These are phyloP conservation scores for Millerozyma acaciae DNA, from an alignment of 805 yeast genomes.

Conservation along the genomic window DNA sequence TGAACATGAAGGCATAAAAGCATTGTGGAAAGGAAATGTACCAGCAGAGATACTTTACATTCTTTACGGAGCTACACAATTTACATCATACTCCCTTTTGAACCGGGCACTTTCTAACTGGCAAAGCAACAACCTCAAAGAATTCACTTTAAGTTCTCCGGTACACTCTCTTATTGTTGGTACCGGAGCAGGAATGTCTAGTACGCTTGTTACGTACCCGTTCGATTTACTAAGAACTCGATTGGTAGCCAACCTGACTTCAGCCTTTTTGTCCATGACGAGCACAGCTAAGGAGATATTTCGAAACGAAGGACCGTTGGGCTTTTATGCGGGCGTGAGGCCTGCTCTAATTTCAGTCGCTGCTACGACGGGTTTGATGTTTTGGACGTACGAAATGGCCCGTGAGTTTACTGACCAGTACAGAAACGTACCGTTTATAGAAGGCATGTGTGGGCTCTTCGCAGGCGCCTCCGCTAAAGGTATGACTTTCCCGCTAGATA, in stretches of 20 bases:
- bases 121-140: slow-evolving; percentile 14
- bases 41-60: slow-evolving; percentile 89
- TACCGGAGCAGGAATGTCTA: slow-evolving; percentile 67
- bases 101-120: slow-evolving; percentile 40
- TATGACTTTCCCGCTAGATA: slow-evolving; percentile 79
- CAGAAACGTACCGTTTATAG: slow-evolving; percentile 32
- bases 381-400: slow-evolving; percentile 59
- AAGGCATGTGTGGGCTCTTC: slow-evolving; percentile 60
- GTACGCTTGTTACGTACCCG: slow-evolving; percentile 79
- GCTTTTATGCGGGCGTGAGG: slow-evolving; percentile 48
- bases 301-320: slow-evolving; percentile 32
- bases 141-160: slow-evolving; percentile 26
- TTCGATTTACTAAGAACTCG: slow-evolving; percentile 86
- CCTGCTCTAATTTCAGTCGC: slow-evolving; percentile 62
- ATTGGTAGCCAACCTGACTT: slow-evolving; percentile 59
- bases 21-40: slow-evolving; percentile 94
- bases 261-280: slow-evolving; percentile 35
- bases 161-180: slow-evolving; percentile 61
- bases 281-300: slow-evolving; percentile 23
- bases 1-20: slow-evolving; percentile 62
- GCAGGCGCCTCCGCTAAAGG: slow-evolving; percentile 79
- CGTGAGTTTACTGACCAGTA: slow-evolving; percentile 32
- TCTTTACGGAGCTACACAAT: slow-evolving; percentile 81
- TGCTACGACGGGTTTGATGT: slow-evolving; percentile 69
- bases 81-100: slow-evolving; percentile 60